Base-by-base conservation (phyloP, 345 rosid species). In the Eucalyptus leucophloia region DNA sequence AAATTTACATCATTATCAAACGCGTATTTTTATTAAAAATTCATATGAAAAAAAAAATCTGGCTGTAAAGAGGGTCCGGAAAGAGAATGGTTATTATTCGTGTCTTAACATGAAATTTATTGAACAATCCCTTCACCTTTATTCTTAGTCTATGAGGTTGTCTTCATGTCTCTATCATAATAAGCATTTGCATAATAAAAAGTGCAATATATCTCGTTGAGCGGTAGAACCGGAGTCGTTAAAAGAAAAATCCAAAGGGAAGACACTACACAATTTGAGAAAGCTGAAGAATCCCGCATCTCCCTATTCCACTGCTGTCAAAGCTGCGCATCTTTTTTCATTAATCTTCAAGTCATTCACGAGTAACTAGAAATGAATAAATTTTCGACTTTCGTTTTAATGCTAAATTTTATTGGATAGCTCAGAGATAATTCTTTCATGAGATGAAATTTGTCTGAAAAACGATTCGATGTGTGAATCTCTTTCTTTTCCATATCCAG, bases 1-100 rank as follows among this genome's bases (percentile, higher is more conserved):
- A 53, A 53, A 7, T 18, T 51, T 53, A 9, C 4, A 19, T 53
- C 24, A 53, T 53, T 53, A 53, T 53, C 9, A 53, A 53, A 53
- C 0, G 2, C 0, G 2, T 53, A 17, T 51, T 51, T 51, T 51
- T 51, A 51, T 51, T 51, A 51, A 18, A 53, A 53, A 53, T 53
- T 18, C 9, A 18, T 51, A 51, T 51, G 9, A 7, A 51, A 53
- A 53, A 1, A 53, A 19, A 53, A 53, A 19, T 8, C 9, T 53
- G 1, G 1, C 24, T 53, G 2, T 3, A 53, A 53, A 19, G 3
- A 53, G 24, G 11, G 24, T 4, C 1, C 24, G 9, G 0, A 53
- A 53, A 53, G 58, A 19, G 11, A 53, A 53, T 53, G 10, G 11
- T 19, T 53, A 19, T 53, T 53, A 53, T 53, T 19, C 24, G 5